Base-by-base conservation (phyloP, 345 rosid genomes). In the Boechera divaricarpa region DNA sequence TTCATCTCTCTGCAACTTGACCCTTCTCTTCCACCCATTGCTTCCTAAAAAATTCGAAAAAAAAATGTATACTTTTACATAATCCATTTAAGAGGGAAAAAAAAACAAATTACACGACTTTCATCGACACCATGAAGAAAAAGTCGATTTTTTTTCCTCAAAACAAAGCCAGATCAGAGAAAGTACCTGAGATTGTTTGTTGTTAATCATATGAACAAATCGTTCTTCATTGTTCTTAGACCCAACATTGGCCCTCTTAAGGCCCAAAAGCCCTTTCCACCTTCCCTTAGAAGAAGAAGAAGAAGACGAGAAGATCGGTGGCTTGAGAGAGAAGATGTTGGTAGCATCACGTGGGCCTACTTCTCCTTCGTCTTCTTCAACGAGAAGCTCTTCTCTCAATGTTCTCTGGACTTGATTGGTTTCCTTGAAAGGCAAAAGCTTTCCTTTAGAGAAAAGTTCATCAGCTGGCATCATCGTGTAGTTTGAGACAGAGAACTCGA, bases 401-500 rank as follows among this genome's bases (percentile, higher is more conserved):
- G 98, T 94, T 80, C 90, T 85, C 69, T 89, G 97, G 77, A 80
- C 84, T 77, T 83, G 87, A 71, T 72, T 88, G 15, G 70, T 78
- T 18, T 90, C 87, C 78, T 87, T 94, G 70, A 83, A 91, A 4
- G 98, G 98, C 79, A 94, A 72, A 26, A 94, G 84, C 87, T 87
- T 90, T 48, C 98, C 98, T 73, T 94, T 94, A 70, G 61, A 89
- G 82, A 94, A 92, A 49, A 94, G 97, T 85, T 94, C 98, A 66
- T 94, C 98, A 13, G 98, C 98, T 52, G 91, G 90, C 97, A 94
- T 90, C 98, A 90, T 94, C 57, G 92, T 87, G 80, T 85, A 73
- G 82, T 83, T 85, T 0, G 91, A 71, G 15, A 94, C 98, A 0
- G 94, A 90, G 79, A 94, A 94, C 82, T 94, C 98, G 47, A 94